phyloP scores from a whole-genome alignment of 106 monocot genomes.

The Allium sativum region DNA sequence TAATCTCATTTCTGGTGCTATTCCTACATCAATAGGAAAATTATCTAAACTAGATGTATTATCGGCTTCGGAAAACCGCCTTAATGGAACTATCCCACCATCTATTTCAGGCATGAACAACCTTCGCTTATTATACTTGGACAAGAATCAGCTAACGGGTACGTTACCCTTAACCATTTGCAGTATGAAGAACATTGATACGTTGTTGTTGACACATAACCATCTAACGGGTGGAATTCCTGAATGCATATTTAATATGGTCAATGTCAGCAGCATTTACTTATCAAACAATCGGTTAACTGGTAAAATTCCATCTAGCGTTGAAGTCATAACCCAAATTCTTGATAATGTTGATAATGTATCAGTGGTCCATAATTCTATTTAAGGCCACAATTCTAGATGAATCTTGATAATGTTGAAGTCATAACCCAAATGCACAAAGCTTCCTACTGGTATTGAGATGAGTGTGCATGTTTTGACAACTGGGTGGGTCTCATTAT shows the following conservation, averaged over 20 bases:
- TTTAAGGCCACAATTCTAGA: too few species aligned
- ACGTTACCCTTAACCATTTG: conserved; percentile 14
- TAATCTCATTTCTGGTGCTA: conserved; percentile 17
- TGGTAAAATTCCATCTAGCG: conserved; percentile 17
- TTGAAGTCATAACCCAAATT: too few species aligned
- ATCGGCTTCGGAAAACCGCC: conserved; percentile 4
- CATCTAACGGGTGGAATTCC: conserved; percentile 18
- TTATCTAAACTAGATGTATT: conserved; percentile 13
- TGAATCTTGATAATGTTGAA: too few species aligned
- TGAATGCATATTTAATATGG: conserved; percentile 3
- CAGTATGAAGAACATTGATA: conserved; percentile 5
- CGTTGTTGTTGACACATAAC: conserved; percentile 10
- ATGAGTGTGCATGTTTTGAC: too few species aligned
- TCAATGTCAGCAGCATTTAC: conserved; percentile 3
- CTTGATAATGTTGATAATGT: too few species aligned
- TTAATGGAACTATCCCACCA: conserved; percentile 13
- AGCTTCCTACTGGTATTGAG: too few species aligned
- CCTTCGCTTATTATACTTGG: conserved; percentile 12
- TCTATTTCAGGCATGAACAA: conserved; percentile 14
- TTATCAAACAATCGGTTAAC: conserved; percentile 18
- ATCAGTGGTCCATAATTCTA: too few species aligned
- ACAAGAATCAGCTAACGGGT: conserved; percentile 16
- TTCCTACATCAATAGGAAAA: conserved; percentile 21
- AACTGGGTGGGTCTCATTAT: too few species aligned
- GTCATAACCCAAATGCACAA: too few species aligned